Evolutionary conservation across 192 early-diverging fungal genomes (phyloP), one percentile per base, ranked within the genome.

Genomic region (Linnemannia exigua): DNA sequence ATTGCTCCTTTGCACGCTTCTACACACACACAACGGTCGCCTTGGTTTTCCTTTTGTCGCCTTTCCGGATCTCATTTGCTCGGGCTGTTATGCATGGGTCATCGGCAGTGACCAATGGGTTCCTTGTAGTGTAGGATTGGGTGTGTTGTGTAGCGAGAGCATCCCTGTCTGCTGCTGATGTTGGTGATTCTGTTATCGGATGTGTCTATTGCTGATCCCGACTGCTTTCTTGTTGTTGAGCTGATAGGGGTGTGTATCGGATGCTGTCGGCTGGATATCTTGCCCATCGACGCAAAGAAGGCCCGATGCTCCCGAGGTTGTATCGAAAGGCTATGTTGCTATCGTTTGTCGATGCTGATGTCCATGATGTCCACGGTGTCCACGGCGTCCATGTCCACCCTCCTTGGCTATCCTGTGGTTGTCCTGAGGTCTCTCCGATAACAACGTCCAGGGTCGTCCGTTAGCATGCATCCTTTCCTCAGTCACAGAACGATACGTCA

Each of bases 31-130:
- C 54, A 63, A 63, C 28, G 58, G 58, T 63, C 58, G 31, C 58
- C 25, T 25, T 50, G n/a, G 41, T 44, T 63, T 63, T 63, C 58
- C 58, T 31, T 63, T 63, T 63, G 58, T 63, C 58, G 58, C 58
- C 28, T 63, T 63, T 15, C 58, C 58, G 58, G 58, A 63, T 63
- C 58, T 63, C 58, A 61, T 63, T 9, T 63, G 22, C 25, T 54
- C 52, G 52, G 52, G 52, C 22, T 25, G 12, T 63, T 14, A 33
- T 63, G 28, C 28, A 63, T 54, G 52, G 11, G 58, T 31, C 14
- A 63, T 63, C 58, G 58, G 58, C 28, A 63, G 28, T 63, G 58
- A 11, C 28, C 25, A n/a, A 28, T 31, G n/a, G 28, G 48, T 31
- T 63, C 11, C 28, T 25, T 25, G 8, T 63, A 3, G 3, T 63